Evolutionary conservation across 768 basidiomycete species (phyloP).

Genomic region (Hemileccinum impolitum): DNA sequence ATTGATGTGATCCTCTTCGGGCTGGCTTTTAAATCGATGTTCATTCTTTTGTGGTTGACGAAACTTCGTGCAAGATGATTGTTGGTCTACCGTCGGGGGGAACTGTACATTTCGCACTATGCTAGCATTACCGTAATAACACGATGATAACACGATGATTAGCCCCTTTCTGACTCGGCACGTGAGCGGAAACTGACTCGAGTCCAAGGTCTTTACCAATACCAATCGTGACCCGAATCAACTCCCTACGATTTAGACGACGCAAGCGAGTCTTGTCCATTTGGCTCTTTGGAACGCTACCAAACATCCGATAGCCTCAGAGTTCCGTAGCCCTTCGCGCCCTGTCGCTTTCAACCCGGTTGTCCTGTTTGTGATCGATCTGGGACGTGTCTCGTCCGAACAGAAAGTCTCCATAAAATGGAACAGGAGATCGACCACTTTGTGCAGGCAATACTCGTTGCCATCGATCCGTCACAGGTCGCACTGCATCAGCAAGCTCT

Average conservation of each 20-base stretch:
- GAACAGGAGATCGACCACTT: constrained; percentile 73
- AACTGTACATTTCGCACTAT: constrained; percentile 47
- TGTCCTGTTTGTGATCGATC: constrained; percentile 14
- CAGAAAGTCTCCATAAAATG: constrained; percentile 40
- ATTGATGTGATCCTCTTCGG: constrained; percentile 44
- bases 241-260: constrained; percentile 1
- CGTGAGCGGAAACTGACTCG: constrained; percentile 23
- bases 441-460: constrained; percentile 84
- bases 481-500: constrained; percentile 82
- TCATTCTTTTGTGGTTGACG: constrained; percentile 52
- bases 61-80: constrained; percentile 49
- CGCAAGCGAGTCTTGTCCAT: not conserved
- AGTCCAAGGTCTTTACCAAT: not conserved
- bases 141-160: not conserved
- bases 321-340: not conserved
- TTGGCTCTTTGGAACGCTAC: not conserved
- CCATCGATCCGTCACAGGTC: constrained; percentile 72
- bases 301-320: constrained; percentile 3
- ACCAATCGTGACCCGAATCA: constrained; percentile 5
- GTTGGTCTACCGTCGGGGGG: constrained; percentile 51
- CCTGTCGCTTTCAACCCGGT: not conserved
- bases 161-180: constrained; percentile 22
- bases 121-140: not conserved
- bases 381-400: constrained; percentile 16
- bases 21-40: constrained; percentile 51